phyloP scores from a whole-genome alignment of 2,329 filamentous ascomycete genomes.

The Apiospora rasikravindrae region DNA sequence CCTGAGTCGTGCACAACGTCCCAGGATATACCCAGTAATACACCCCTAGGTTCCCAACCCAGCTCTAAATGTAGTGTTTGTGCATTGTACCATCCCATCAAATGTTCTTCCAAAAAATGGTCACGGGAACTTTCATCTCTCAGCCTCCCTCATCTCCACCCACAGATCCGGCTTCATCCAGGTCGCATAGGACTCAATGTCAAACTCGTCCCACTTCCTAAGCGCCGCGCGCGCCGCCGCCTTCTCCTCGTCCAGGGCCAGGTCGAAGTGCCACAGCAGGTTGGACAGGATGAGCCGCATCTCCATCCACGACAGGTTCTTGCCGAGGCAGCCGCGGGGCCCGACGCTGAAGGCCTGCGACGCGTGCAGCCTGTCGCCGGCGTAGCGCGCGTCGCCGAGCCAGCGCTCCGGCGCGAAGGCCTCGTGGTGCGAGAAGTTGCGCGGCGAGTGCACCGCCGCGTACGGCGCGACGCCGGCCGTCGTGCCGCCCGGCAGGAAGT shows the following conservation, averaged over 20 bases:
- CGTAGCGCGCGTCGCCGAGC: slow-evolving; percentile 31
- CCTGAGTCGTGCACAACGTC: too few species aligned
- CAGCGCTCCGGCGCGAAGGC: slow-evolving; percentile 42
- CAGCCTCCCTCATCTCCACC: not conserved
- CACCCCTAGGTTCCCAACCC: too few species aligned
- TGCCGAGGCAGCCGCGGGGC: slow-evolving; percentile 39
- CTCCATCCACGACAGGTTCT: slow-evolving; percentile 42
- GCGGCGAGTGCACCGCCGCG: not conserved
- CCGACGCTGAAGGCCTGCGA: slow-evolving; percentile 37
- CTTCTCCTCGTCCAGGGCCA: slow-evolving; percentile 27
- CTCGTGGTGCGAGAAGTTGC: slow-evolving; percentile 39
- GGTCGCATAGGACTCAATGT: slow-evolving; percentile 3
- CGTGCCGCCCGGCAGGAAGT: slow-evolving; percentile 17
- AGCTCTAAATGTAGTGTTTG: too few species aligned
- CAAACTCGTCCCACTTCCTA: slow-evolving; percentile 1
- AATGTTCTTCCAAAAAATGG: not conserved
- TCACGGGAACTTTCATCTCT: not conserved
- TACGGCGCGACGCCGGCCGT: not conserved
- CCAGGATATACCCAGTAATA: too few species aligned
- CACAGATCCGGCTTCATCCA: slow-evolving; percentile 14
- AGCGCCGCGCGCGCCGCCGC: not conserved
- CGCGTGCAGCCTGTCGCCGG: slow-evolving; percentile 32
- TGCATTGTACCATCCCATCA: not conserved
- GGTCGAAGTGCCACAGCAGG: slow-evolving; percentile 41
- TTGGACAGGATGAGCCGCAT: slow-evolving; percentile 41